Base-by-base conservation (phyloP, 1,139 yeast species). In the Tardiomyces digboiensis region DNA sequence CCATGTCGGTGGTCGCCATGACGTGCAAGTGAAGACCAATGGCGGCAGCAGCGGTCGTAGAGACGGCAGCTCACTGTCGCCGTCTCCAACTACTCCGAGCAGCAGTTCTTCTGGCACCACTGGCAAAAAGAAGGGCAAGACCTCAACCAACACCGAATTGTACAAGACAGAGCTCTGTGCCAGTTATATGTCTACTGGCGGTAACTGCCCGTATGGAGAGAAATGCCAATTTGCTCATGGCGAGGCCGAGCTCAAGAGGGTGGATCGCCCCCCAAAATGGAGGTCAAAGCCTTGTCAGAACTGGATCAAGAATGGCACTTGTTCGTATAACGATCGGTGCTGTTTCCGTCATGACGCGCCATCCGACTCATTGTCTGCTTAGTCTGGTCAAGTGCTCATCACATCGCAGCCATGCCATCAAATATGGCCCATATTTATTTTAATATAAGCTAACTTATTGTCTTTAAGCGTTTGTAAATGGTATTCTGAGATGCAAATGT, bases 221-320 rank as follows among this genome's bases (percentile, higher is more conserved):
- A 88, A 88, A 66, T 88, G 97, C 61, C 97, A 88, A 66, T 88
- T 88, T 72, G 97, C 97, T 7, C 97, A 88, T 57, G 97, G 97
- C 19, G 72, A 76, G 39, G 68, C 74, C 46, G 97, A 88, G 61
- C 70, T 88, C 56, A 85, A 86, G 61, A 57, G 64, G 18, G 80
- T 86, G 42, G 82, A 79, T 49, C 74, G 94, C 48, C 84, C 91
- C 14, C 78, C 83, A 47, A 88, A 87, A 59, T 88, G 93, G 84
- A 78, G 95, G 60, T 84, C 95, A 21, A 88, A 87, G 66, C 86
- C 93, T 19, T 88, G 97, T 66, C 82, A 80, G 52, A 88, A 88
- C 64, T 88, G 96, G 95, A 60, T 79, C 37, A 82, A 82, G 60
- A 75, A 73, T 45, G 96, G 96, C 19, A 70, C 77, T 44, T 88